These are phyloP conservation scores for Wilcoxina mikolae DNA, from an alignment of 495 filamentous ascomycete genomes.

Conservation along the genomic window DNA sequence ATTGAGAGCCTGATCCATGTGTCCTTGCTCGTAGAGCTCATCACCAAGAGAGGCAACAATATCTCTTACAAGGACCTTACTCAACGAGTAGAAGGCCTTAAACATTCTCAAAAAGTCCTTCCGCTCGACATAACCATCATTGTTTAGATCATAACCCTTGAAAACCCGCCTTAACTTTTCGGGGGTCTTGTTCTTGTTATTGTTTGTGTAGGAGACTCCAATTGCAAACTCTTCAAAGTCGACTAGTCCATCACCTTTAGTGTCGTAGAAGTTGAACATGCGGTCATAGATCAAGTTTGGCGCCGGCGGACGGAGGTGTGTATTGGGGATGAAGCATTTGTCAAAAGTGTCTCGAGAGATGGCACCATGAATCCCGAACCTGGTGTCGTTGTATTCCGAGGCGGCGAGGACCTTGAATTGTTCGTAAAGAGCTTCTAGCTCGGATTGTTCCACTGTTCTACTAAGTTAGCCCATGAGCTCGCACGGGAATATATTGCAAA, in stretches of 20 bases:
- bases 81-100: slow-evolving; percentile 73
- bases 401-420: slow-evolving; percentile 89
- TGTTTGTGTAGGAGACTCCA: slow-evolving; percentile 67
- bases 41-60: slow-evolving; percentile 71
- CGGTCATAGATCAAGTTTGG: slow-evolving; percentile 89
- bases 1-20: slow-evolving; percentile 56
- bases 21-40: slow-evolving; percentile 53
- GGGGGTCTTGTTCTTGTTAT: slow-evolving; percentile 42
- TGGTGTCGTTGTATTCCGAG: slow-evolving; percentile 70
- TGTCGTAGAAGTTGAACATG: slow-evolving; percentile 93
- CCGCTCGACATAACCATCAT: slow-evolving; percentile 72
- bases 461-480: slow-evolving; percentile 3
- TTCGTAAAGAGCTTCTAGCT: slow-evolving; percentile 87
- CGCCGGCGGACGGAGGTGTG: slow-evolving; percentile 54
- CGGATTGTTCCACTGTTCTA: slow-evolving; percentile 48
- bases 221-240: slow-evolving; percentile 86
- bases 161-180: slow-evolving; percentile 64
- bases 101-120: slow-evolving; percentile 89
- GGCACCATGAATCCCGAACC: slow-evolving; percentile 57
- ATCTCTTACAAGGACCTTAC: slow-evolving; percentile 68
- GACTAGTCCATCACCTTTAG: slow-evolving; percentile 72
- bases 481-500: neutral
- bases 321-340: slow-evolving; percentile 70
- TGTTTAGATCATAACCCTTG: slow-evolving; percentile 78
- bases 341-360: slow-evolving; percentile 88